phyloP scores from a whole-genome alignment of 768 basidiomycete species.

The Hygrophorus pudorinus region DNA sequence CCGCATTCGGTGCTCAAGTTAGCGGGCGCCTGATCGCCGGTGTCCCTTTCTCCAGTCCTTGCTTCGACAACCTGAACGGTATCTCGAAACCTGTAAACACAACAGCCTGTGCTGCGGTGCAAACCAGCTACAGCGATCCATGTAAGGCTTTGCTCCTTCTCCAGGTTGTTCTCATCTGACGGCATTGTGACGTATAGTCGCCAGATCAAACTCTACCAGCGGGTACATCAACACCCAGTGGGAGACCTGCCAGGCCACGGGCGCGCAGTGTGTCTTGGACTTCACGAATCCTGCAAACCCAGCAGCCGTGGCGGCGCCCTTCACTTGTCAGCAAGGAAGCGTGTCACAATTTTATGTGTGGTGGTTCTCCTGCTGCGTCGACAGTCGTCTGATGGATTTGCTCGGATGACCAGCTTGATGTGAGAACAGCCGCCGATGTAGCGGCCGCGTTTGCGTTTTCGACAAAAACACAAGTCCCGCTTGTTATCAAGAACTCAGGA shows the following conservation, averaged over 20 bases:
- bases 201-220: conserved; percentile 11
- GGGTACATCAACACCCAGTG: conserved; percentile 33
- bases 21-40: background rate
- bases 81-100: background rate
- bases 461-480: conserved; percentile 25
- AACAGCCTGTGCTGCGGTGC: background rate
- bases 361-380: background rate
- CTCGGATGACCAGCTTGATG: conserved; percentile 39
- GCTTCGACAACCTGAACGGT: background rate
- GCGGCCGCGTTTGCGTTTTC: conserved; percentile 35
- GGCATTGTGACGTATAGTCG: conserved; percentile 6
- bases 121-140: background rate
- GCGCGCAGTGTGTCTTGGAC: conserved; percentile 39
- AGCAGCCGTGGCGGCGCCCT: conserved; percentile 16
- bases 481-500: conserved; percentile 44
- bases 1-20: background rate
- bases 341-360: conserved; percentile 29
- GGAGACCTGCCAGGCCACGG: conserved; percentile 43
- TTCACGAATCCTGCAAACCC: conserved; percentile 23
- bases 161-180: background rate
- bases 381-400: conserved; percentile 6
- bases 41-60: background rate
- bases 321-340: conserved; percentile 27
- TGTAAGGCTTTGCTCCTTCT: background rate
- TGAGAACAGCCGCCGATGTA: conserved; percentile 28